Evolutionary conservation across 2,329 filamentous ascomycete species (phyloP), one percentile per base, ranked within the genome.

Genomic region (Alternaria gaisen): DNA sequence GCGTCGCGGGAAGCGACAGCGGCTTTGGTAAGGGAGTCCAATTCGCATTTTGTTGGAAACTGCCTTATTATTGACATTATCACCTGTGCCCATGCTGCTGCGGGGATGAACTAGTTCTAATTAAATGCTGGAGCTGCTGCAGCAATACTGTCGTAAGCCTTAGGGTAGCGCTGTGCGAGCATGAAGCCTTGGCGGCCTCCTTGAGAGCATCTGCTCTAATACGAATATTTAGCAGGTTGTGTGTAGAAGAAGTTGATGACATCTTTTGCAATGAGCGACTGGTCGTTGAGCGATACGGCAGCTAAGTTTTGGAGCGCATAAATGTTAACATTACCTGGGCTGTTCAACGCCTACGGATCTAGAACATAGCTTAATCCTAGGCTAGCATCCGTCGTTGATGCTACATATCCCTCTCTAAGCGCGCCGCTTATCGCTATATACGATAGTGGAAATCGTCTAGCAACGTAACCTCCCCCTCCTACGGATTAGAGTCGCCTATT

Each of bases 231-330:
- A 77, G 73, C 22, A 67, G 51, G 30, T 66, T 50, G 11, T 74
- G n/a, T 72, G 60, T 79, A 82, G 60, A 72, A 81, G 22, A 69
- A 65, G n/a, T 74, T 63, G 4, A 70, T 72, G 18, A 77, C 63
- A 20, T 57, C 62, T 58, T 81, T 81, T 7, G 73, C 77, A 9
- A 82, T 65, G 18, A 68, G 38, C 7, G 73, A 65, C 42, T 70
- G 64, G 28, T 83, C 81, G n/a, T 47, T 47, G 11, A 47, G 30
- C n/a, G 44, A 14, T 1, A 47, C 44, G 20, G 44, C 30, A 5
- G 26, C 44, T 0, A 47, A 47, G n/a, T 47, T 47, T 26, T 47
- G 44, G 3, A 47, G 30, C n/a, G 44, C 44, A 47, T 18, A 11
- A 11, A 47, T 10, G 8, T 47, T 28, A 6, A 47, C 44, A 32